Percentiles rank a stretch among this genome's conserved stretches.
Evolutionary conservation across 1,139 yeast genomes (phyloP).

Genomic region (Eremothecium gossypii): DNA sequence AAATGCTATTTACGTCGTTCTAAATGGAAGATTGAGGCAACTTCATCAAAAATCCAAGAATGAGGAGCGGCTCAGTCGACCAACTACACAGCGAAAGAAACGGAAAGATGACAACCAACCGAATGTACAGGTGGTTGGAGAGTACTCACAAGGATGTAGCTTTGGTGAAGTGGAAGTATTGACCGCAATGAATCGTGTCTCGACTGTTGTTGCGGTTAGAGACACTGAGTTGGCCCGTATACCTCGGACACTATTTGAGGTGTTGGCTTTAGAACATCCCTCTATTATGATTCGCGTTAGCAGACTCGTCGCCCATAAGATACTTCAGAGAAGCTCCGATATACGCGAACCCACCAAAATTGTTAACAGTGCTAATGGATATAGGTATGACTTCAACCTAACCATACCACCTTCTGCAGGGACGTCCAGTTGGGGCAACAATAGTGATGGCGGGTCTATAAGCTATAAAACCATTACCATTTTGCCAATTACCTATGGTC

Average conservation of each 20-base stretch:
- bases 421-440: constrained; percentile 20
- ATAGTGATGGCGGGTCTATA: constrained; percentile 13
- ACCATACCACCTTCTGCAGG: constrained; percentile 16
- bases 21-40: constrained; percentile 83
- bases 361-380: constrained; percentile 11
- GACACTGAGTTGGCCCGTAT: constrained; percentile 91
- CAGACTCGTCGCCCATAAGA: constrained; percentile 73
- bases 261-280: constrained; percentile 76
- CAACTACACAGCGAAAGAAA: constrained; percentile 17
- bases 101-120: constrained; percentile 22
- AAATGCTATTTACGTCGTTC: constrained; percentile 82
- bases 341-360: constrained; percentile 10
- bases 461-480: constrained; percentile 78
- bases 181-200: constrained; percentile 67
- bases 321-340: constrained; percentile 25
- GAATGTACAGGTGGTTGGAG: constrained; percentile 43
- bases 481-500: constrained; percentile 65
- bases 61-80: not conserved
- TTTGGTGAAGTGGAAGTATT: constrained; percentile 93
- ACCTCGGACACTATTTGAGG: constrained; percentile 81
- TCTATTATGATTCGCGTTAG: constrained; percentile 86
- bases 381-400: constrained; percentile 19
- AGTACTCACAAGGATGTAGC: constrained; percentile 89
- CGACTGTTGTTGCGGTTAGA: constrained; percentile 76
- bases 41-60: constrained; percentile 26